phyloP scores from a whole-genome alignment of 2,329 filamentous ascomycete genomes.

The Chaetomium strumarium region DNA sequence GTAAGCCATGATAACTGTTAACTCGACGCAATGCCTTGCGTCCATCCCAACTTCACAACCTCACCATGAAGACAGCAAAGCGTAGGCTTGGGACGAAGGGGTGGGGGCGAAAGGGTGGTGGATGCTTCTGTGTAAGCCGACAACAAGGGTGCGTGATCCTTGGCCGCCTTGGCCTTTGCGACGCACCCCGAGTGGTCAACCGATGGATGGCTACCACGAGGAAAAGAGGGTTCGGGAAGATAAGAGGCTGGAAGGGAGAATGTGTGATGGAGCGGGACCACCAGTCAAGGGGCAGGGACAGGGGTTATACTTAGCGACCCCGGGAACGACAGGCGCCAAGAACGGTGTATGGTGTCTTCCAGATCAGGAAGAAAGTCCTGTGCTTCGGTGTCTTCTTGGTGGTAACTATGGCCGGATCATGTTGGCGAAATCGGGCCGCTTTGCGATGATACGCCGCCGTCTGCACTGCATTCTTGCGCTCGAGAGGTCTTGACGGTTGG shows the following conservation, averaged over 20 bases:
- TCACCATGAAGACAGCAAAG: conserved; percentile 3
- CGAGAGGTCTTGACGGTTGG: too few species aligned
- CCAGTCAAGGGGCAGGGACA: conserved; percentile 22
- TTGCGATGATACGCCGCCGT: conserved; percentile 9
- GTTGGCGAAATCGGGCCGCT: conserved; percentile 14
- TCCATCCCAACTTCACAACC: conserved; percentile 16
- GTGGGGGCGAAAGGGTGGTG: not conserved
- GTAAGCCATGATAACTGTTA: not conserved
- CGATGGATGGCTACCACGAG: conserved; percentile 26
- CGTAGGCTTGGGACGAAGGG: not conserved
- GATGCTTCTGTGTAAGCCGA: conserved; percentile 10
- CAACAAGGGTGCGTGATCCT: conserved; percentile 4
- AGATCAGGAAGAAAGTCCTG: conserved; percentile 17
- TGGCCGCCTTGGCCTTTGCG: conserved; percentile 10
- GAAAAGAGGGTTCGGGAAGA: conserved; percentile 29
- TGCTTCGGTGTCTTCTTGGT: conserved; percentile 2
- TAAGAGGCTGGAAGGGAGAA: conserved; percentile 20
- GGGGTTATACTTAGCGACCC: conserved; percentile 16
- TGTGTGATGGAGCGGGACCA: conserved; percentile 23
- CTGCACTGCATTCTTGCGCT: too few species aligned
- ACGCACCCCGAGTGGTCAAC: conserved; percentile 15
- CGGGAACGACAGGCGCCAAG: conserved; percentile 19
- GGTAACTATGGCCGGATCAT: not conserved
- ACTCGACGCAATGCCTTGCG: not conserved
- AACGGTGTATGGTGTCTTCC: conserved; percentile 18